phyloP scores from a whole-genome alignment of 2,329 filamentous ascomycete genomes.

The Teratosphaeria viscida region DNA sequence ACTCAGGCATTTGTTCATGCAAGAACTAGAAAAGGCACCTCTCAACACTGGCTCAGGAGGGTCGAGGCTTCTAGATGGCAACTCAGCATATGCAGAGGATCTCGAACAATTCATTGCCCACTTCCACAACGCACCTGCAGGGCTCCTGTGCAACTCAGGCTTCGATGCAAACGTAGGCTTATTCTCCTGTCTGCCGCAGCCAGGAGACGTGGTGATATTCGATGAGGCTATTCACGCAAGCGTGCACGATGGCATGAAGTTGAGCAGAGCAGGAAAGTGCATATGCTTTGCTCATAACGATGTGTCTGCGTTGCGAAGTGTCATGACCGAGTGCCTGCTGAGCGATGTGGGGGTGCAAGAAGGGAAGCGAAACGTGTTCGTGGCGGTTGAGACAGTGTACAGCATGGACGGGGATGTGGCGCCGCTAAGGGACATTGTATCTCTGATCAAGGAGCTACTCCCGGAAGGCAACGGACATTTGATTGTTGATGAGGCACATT shows the following conservation, averaged over 20 bases:
- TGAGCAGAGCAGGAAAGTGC: slow-evolving; percentile 44
- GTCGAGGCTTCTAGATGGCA: slow-evolving; percentile 55
- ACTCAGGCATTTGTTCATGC: slow-evolving; percentile 40
- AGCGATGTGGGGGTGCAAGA: slow-evolving; percentile 20
- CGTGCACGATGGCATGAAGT: slow-evolving; percentile 64
- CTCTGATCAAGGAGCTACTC: slow-evolving; percentile 45
- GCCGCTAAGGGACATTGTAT: slow-evolving; percentile 51
- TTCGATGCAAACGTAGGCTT: slow-evolving; percentile 42
- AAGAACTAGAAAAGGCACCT: slow-evolving; percentile 31
- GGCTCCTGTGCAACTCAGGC: slow-evolving; percentile 49
- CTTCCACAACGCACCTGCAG: slow-evolving; percentile 50
- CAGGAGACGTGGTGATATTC: slow-evolving; percentile 48
- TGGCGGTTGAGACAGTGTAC: slow-evolving; percentile 63
- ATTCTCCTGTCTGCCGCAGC: slow-evolving; percentile 39
- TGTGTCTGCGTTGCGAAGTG: slow-evolving; percentile 25
- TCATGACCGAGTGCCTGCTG: slow-evolving; percentile 23
- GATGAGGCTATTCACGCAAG: slow-evolving; percentile 71
- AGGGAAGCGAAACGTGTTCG: slow-evolving; percentile 47
- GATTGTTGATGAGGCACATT: slow-evolving; percentile 60
- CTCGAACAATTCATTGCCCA: slow-evolving; percentile 48
- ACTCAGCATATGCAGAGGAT: slow-evolving; percentile 49
- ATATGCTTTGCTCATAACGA: slow-evolving; percentile 50
- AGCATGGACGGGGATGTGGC: slow-evolving; percentile 75
- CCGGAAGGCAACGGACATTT: slow-evolving; percentile 50
- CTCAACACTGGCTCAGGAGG: slow-evolving; percentile 45